A percentile compares a stretch with the other conserved stretches of the same genome.
Conservation (phyloP, 129 eudicot genomes). For the Saposhnikovia divaricata region DNA sequence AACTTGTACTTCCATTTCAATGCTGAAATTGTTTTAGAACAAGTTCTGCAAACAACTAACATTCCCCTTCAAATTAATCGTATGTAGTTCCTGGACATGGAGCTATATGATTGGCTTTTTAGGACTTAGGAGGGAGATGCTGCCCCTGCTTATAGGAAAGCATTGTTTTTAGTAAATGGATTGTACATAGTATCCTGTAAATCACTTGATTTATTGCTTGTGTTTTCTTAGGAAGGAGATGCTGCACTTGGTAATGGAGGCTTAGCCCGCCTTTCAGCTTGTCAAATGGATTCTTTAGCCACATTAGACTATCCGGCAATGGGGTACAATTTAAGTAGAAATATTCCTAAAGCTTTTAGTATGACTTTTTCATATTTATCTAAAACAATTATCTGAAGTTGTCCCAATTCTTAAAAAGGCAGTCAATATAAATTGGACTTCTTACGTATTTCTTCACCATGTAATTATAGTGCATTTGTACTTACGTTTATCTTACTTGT, state of each 20-base stretch:
- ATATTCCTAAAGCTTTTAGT: not conserved
- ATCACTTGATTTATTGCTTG: not conserved
- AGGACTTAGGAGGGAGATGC: not conserved
- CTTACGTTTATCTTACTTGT: not conserved
- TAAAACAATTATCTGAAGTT: not conserved
- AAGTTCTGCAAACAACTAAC: not conserved
- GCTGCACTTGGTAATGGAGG: slow-evolving; percentile 67
- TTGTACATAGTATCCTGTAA: not conserved
- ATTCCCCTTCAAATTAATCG: not conserved
- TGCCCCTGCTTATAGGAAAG: not conserved
- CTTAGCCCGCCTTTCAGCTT: slow-evolving; percentile 57
- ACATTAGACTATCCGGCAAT: slow-evolving; percentile 59
- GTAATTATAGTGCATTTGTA: not conserved
- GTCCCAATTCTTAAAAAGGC: not conserved
- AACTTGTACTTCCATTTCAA: not conserved
- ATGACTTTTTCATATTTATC: not conserved
- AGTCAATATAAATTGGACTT: not conserved
- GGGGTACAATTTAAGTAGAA: slow-evolving; percentile 35
- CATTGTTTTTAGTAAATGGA: not conserved
- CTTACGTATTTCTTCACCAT: not conserved
- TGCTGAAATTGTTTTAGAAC: not conserved
- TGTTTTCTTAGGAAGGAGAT: slow-evolving; percentile 47
- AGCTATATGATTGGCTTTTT: not conserved
- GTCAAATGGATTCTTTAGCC: slow-evolving; percentile 61
- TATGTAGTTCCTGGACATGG: not conserved